Conservation (phyloP, 495 filamentous ascomycete genomes). For the Penicillium ucsense region DNA sequence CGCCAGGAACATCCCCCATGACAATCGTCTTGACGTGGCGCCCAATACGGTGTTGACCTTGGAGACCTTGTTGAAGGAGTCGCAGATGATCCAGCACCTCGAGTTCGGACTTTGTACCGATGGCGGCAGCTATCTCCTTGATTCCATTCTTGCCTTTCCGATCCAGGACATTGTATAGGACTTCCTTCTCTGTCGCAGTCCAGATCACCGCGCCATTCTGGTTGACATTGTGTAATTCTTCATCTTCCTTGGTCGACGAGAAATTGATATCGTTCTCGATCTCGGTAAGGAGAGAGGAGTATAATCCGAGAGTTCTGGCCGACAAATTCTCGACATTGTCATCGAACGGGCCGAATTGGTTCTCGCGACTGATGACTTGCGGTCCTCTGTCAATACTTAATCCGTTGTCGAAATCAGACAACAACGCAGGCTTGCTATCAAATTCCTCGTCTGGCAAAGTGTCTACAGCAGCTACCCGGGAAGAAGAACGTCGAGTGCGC, state of each 20-base stretch:
- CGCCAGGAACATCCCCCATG: constrained; percentile 51
- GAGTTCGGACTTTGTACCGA: constrained; percentile 62
- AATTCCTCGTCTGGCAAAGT: not conserved
- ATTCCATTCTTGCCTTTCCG: constrained; percentile 53
- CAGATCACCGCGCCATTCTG: constrained; percentile 62
- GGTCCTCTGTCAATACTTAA: not conserved
- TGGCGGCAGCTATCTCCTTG: constrained; percentile 46
- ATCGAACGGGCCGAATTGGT: constrained; percentile 1
- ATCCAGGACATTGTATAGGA: constrained; percentile 55
- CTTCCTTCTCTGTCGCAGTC: constrained; percentile 57
- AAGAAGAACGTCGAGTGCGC: constrained; percentile 5
- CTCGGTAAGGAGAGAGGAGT: constrained; percentile 50
- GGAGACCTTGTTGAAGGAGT: constrained; percentile 44
- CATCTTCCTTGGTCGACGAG: not conserved
- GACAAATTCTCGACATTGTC: constrained; percentile 1
- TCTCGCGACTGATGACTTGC: not conserved
- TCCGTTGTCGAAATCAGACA: not conserved
- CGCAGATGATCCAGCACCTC: constrained; percentile 63
- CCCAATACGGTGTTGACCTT: constrained; percentile 21
- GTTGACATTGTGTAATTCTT: constrained; percentile 20
- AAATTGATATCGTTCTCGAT: constrained; percentile 35
- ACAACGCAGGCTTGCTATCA: not conserved
- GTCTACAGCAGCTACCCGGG: not conserved
- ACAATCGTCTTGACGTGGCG: constrained; percentile 14
- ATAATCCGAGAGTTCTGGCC: constrained; percentile 20